These are phyloP conservation scores for Naganishia onofrii DNA, from an alignment of 768 basidiomycete species.

Conservation along the genomic window DNA sequence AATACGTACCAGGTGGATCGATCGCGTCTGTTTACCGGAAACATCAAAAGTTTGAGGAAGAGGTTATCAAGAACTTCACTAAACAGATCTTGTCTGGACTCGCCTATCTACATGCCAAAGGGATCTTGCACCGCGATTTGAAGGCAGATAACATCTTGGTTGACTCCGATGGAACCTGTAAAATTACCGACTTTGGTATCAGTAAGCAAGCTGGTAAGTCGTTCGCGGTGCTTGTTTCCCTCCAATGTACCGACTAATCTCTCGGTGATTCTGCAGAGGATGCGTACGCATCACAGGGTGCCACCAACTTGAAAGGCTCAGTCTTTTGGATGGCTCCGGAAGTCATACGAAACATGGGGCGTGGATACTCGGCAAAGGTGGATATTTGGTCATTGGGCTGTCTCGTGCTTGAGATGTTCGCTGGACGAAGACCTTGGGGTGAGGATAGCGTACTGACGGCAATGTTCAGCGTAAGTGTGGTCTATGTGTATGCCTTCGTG, in stretches of 20 bases:
- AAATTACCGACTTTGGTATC: slow-evolving; percentile 91
- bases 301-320: slow-evolving; percentile 93
- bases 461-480: slow-evolving; percentile 76
- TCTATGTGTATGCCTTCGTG: background rate
- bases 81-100: slow-evolving; percentile 85
- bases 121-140: slow-evolving; percentile 91
- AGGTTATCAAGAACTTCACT: slow-evolving; percentile 88
- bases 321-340: slow-evolving; percentile 99
- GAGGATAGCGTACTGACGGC: slow-evolving; percentile 78
- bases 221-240: background rate
- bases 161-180: slow-evolving; percentile 85
- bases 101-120: slow-evolving; percentile 85
- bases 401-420: slow-evolving; percentile 99
- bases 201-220: slow-evolving; percentile 73
- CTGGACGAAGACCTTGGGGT: slow-evolving; percentile 90
- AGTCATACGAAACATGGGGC: slow-evolving; percentile 72
- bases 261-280: slow-evolving; percentile 61
- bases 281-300: slow-evolving; percentile 70
- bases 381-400: slow-evolving; percentile 96
- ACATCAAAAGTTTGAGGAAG: slow-evolving; percentile 87
- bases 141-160: slow-evolving; percentile 98
- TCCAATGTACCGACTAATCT: background rate
- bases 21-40: slow-evolving; percentile 80
- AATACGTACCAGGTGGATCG: slow-evolving; percentile 97
- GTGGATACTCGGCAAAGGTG: slow-evolving; percentile 90